Conservation (phyloP, 371 early-diverging fungal genomes). For the Funneliformis caledonium region DNA sequence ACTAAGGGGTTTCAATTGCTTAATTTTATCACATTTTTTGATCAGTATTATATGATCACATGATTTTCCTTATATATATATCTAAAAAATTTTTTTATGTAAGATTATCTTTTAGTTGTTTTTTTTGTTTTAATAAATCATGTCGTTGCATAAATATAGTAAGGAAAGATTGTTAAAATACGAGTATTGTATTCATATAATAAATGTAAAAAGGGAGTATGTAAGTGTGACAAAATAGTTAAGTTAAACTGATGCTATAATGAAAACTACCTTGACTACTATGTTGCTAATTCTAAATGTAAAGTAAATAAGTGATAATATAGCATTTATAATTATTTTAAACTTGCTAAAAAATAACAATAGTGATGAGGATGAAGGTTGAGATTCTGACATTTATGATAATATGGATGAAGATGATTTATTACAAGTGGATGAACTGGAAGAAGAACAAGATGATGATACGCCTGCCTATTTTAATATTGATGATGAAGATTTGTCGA, state of each 20-base stretch:
- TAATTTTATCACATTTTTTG: too few relatives aligned
- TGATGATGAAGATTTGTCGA: not conserved
- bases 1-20: too few relatives aligned
- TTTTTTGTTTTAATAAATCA: not conserved
- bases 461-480: not conserved
- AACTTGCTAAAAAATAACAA: not conserved
- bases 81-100: not conserved
- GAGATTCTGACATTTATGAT: too few relatives aligned
- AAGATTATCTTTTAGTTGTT: not conserved
- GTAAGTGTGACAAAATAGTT: not conserved
- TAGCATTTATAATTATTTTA: constrained; percentile 1
- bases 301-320: not conserved
- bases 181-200: not conserved
- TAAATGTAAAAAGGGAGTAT: not conserved
- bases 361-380: too few relatives aligned
- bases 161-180: not conserved
- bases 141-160: not conserved
- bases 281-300: not conserved
- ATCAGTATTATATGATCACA: too few relatives aligned
- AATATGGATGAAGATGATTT: too few relatives aligned
- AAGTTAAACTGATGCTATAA: not conserved
- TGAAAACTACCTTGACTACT: not conserved
- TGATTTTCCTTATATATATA: too few relatives aligned
- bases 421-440: too few relatives aligned
- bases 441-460: not conserved